These are phyloP conservation scores for Dipteronia dyeriana DNA, from an alignment of 345 rosid species.

Conservation along the genomic window DNA sequence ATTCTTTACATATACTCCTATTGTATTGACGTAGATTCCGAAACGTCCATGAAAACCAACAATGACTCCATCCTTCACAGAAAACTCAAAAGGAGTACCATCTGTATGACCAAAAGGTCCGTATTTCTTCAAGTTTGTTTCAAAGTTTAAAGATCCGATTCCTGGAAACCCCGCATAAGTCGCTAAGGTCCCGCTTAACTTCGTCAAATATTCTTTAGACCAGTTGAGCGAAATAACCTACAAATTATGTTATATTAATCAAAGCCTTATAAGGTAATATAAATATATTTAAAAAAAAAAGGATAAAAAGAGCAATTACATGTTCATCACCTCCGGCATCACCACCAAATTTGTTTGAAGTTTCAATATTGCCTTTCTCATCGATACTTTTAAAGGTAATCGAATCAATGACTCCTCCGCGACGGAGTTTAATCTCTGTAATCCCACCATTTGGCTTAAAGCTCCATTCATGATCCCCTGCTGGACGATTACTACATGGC, in stretches of 20 bases:
- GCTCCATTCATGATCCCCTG: not conserved
- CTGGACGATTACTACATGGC: not conserved
- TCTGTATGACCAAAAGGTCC: not conserved
- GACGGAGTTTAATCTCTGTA: not conserved
- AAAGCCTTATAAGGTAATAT: not conserved
- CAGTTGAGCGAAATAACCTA: not conserved
- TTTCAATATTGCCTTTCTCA: not conserved
- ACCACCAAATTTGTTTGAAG: not conserved
- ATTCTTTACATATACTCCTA: not conserved
- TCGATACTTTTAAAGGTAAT: not conserved
- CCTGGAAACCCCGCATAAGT: not conserved
- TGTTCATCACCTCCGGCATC: not conserved
- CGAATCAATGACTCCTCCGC: not conserved
- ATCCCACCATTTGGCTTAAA: not conserved
- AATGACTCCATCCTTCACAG: not conserved
- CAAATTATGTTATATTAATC: too few species aligned
- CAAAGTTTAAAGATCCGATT: not conserved
- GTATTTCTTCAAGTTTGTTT: not conserved
- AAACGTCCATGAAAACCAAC: not conserved
- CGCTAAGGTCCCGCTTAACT: not conserved
- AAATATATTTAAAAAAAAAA: too few species aligned
- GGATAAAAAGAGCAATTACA: not conserved
- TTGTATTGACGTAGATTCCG: not conserved
- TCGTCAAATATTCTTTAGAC: not conserved
- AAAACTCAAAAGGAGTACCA: not conserved